Conservation (phyloP, 306 rosid genomes). For the Fragaria ananassa region DNA sequence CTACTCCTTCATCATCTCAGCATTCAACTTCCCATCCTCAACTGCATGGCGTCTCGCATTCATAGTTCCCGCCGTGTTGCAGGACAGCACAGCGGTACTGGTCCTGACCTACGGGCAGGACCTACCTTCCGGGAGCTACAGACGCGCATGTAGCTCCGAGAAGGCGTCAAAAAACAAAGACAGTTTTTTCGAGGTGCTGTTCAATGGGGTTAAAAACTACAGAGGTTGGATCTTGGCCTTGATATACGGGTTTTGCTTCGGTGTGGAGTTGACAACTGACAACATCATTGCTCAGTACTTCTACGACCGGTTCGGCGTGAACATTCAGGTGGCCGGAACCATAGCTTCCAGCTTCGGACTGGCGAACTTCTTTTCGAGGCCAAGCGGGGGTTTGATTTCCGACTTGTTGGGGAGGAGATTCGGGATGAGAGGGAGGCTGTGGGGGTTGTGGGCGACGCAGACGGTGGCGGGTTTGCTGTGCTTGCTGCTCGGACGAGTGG, state of each 20-base stretch:
- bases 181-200: neutral
- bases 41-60: slow-evolving; percentile 50
- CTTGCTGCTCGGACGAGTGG: slow-evolving; percentile 41
- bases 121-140: slow-evolving; percentile 22
- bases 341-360: slow-evolving; percentile 61
- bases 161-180: neutral
- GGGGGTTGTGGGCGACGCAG: slow-evolving; percentile 54
- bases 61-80: slow-evolving; percentile 43
- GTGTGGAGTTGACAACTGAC: slow-evolving; percentile 55
- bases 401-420: slow-evolving; percentile 45
- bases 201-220: slow-evolving; percentile 40
- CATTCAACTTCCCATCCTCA: slow-evolving; percentile 33
- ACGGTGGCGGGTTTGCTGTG: slow-evolving; percentile 47
- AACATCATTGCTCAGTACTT: slow-evolving; percentile 52
- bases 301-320: slow-evolving; percentile 48
- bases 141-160: neutral
- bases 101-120: slow-evolving; percentile 51
- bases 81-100: slow-evolving; percentile 32
- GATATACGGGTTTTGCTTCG: slow-evolving; percentile 39
- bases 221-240: slow-evolving; percentile 54
- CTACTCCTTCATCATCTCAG: slow-evolving; percentile 28
- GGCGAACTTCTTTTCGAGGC: slow-evolving; percentile 52
- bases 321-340: slow-evolving; percentile 40
- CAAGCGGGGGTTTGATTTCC: slow-evolving; percentile 49
- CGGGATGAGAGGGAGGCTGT: slow-evolving; percentile 58